phyloP scores from a whole-genome alignment of 2,329 filamentous ascomycete genomes.

The Pseudovirgaria hyperparasitica region DNA sequence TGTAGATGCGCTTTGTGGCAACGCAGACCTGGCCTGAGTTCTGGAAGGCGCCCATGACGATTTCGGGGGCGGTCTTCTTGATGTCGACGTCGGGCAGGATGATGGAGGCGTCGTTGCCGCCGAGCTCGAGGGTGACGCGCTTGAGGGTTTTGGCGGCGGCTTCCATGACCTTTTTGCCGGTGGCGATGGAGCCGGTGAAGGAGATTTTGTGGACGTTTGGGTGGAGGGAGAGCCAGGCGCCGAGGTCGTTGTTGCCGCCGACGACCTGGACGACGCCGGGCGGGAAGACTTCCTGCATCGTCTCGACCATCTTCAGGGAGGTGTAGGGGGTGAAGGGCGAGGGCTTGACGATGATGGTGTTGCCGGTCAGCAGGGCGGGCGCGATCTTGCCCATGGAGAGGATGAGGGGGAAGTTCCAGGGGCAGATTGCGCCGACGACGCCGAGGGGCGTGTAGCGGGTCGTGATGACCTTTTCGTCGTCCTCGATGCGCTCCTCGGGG shows the following conservation, averaged over 20 bases:
- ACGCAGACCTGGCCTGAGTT: constrained; percentile 37
- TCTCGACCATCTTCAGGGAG: constrained; percentile 46
- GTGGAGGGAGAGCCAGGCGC: constrained; percentile 46
- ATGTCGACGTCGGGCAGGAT: constrained; percentile 47
- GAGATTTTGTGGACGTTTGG: constrained; percentile 48
- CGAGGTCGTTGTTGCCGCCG: constrained; percentile 47
- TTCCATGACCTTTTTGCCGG: constrained; percentile 49
- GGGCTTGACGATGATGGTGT: constrained; percentile 43
- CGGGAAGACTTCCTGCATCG: constrained; percentile 45
- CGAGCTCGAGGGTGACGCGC: constrained; percentile 48
- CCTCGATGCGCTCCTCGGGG: constrained; percentile 23
- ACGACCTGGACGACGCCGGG: constrained; percentile 50
- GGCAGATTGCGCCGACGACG: constrained; percentile 22
- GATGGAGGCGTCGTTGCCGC: constrained; percentile 50
- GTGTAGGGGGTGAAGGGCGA: constrained; percentile 46
- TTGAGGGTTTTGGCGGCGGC: constrained; percentile 45
- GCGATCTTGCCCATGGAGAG: constrained; percentile 42
- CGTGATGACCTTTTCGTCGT: constrained; percentile 25
- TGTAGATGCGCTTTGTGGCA: constrained; percentile 40
- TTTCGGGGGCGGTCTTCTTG: constrained; percentile 33
- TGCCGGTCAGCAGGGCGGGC: constrained; percentile 44
- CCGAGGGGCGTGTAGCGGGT: constrained; percentile 26
- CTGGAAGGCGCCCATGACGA: constrained; percentile 41
- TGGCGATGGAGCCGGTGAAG: constrained; percentile 50
- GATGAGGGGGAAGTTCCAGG: constrained; percentile 42